Base-by-base conservation (phyloP, 768 basidiomycete genomes). In the Cyclocybe aegerita region DNA sequence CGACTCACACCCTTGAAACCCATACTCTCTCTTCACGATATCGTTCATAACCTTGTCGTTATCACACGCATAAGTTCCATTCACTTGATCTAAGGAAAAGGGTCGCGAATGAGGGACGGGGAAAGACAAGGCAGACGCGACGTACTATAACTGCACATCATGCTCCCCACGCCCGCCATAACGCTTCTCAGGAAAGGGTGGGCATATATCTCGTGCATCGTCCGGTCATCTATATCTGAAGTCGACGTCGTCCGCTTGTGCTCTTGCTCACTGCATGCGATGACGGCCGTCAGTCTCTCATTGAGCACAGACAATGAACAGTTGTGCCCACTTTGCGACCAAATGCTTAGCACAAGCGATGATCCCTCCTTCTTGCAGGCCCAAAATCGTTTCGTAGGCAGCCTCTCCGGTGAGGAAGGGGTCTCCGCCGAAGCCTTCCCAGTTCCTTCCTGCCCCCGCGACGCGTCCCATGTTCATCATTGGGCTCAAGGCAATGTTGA, bases 391-490 rank as follows among this genome's bases (percentile, higher is more conserved):
- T 66, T 93, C 88, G 49, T 83, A 87, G 4, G 85, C 80, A 1
- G 76, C 73, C 61, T 90, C 91, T 9, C 94, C 92, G 12, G 80
- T 60, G 11, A 96, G 72, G 70, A 83, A 96, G 0, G 94, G 94
- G 65, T 97, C 94, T 7, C 80, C 91, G 30, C 93, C 93, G 50
- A 93, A 94, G n/a, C 91, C 92, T 74, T 96, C 94, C 90, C 92
- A 96, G 67, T 94, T 93, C 29, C 94, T 76, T n/a, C 94, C 94
- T 5, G 87, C 91, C 55, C 80, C 75, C 1, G 88, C 84, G 15
- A 86, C 68, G 12, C 90, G 81, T 1, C 86, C 89, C 73, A 95
- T 80, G 64, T 94, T 93, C 83, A 91, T 93, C 86, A 90, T 90
- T 0, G 91, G 79, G 0, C 80, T 80, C 6, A 95, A 76, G 9